These are phyloP conservation scores for Marsdenia floribunda DNA, from an alignment of 257 asterid genomes.

Conservation along the genomic window DNA sequence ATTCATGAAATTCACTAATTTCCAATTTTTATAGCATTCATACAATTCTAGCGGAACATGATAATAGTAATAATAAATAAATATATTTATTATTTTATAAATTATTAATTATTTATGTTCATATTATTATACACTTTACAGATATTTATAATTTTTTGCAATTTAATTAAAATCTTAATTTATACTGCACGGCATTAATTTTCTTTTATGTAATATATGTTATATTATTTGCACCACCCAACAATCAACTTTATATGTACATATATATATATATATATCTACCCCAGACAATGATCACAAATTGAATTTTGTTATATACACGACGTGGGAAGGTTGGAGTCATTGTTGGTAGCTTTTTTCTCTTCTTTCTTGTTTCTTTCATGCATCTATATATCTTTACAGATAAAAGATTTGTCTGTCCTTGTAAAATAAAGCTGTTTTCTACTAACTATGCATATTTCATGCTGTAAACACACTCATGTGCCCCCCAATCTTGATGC, in stretches of 20 bases:
- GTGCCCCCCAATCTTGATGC: background rate
- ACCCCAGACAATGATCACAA: background rate
- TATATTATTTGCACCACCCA: background rate
- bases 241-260: background rate
- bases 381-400: background rate
- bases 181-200: too few species aligned
- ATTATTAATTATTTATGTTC: too few species aligned
- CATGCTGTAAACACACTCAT: background rate
- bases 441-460: background rate
- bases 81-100: too few species aligned
- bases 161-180: too few species aligned
- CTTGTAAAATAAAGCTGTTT: background rate
- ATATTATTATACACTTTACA: too few species aligned
- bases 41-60: too few species aligned
- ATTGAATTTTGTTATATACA: background rate
- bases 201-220: too few species aligned
- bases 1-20: too few species aligned
- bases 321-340: background rate
- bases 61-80: too few species aligned
- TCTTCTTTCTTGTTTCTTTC: background rate
- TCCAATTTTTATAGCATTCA: too few species aligned
- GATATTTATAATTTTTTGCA: too few species aligned
- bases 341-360: background rate
- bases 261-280: too few species aligned
- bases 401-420: constrained; percentile 2